Evolutionary conservation across 73 alveolate genomes (phyloP), one percentile per base, ranked within the genome.

Genomic region (Paramecium sexaurelia): DNA sequence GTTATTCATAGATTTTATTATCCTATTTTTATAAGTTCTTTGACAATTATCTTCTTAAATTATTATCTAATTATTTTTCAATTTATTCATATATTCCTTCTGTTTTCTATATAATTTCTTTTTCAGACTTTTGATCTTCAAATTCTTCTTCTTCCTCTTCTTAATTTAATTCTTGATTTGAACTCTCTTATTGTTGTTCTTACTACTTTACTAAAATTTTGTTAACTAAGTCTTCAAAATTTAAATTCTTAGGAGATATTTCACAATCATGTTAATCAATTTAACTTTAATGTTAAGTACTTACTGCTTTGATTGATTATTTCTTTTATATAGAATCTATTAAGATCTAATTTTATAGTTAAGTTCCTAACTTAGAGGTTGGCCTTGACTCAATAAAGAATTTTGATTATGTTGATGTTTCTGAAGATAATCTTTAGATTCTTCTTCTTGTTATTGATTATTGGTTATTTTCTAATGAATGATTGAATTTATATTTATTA

Each of bases 361-460:
- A 8, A 9, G 39, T 29, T 26, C 47, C 43, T 61, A 6, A 61
- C 26, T 61, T 61, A 61, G 83, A 61, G 8, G 83, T 61, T 15
- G 83, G 83, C 26, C 83, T 10, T 10, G 83, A 61, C 26, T 61
- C 39, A 22, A 32, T 26, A 29, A 61, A 61, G 43, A 61, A 61
- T 61, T 61, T 61, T 3, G 83, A 61, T 32, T 61, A 61, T 11
- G 43, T 32, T 29, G 83, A 61, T 6, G 83, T 61, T 61, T 61
- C 83, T 29, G 83, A 61, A 29, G 83, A 26, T 61, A 61, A 26
- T 61, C 83, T 61, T 61, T 29, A 61, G 11, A 61, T 27, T 61
- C 83, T 61, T 61, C 83, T 61, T 29, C 83, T 61, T 26, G 83
- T 61, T 29, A 61, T 61, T 22, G 83, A 61, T 61, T 61, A 61